Evolutionary conservation across 495 filamentous ascomycete genomes (phyloP).

Genomic region (Penicillium ochrochloron): DNA sequence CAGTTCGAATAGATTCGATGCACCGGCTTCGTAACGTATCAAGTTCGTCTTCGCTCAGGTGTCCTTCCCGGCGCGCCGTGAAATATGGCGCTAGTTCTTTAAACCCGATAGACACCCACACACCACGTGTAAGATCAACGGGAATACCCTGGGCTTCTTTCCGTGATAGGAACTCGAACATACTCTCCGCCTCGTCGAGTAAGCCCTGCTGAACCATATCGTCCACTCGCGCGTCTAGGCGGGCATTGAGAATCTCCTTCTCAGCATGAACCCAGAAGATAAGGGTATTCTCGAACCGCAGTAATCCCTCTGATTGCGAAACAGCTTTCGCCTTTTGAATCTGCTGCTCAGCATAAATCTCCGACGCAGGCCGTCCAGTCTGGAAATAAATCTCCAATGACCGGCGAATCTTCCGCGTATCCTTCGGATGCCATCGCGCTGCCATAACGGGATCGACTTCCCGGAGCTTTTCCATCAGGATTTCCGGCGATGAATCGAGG

Average conservation of each 20-base stretch:
- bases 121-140: conserved; percentile 76
- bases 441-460: conserved; percentile 91
- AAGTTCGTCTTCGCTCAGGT: conserved; percentile 43
- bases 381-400: conserved; percentile 88
- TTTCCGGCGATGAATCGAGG: conserved; percentile 67
- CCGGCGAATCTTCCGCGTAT: conserved; percentile 83
- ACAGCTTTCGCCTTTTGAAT: conserved; percentile 33
- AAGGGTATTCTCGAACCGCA: conserved; percentile 61
- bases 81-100: conserved; percentile 84
- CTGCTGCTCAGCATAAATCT: conserved; percentile 83
- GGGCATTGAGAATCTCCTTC: conserved; percentile 62
- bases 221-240: conserved; percentile 78
- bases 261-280: conserved; percentile 89
- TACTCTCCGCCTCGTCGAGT: conserved; percentile 64
- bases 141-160: conserved; percentile 51
- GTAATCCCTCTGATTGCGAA: conserved; percentile 30
- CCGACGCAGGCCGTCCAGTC: conserved; percentile 78
- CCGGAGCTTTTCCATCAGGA: conserved; percentile 70
- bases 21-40: conserved; percentile 46
- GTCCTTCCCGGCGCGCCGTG: conserved; percentile 47
- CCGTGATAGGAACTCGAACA: conserved; percentile 59
- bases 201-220: conserved; percentile 81
- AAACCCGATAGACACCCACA: conserved; percentile 96
- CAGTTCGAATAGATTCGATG: conserved; percentile 68
- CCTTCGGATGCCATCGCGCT: conserved; percentile 89